Evolutionary conservation across 495 filamentous ascomycete genomes (phyloP).

Genomic region (Articulospora tetracladia): DNA sequence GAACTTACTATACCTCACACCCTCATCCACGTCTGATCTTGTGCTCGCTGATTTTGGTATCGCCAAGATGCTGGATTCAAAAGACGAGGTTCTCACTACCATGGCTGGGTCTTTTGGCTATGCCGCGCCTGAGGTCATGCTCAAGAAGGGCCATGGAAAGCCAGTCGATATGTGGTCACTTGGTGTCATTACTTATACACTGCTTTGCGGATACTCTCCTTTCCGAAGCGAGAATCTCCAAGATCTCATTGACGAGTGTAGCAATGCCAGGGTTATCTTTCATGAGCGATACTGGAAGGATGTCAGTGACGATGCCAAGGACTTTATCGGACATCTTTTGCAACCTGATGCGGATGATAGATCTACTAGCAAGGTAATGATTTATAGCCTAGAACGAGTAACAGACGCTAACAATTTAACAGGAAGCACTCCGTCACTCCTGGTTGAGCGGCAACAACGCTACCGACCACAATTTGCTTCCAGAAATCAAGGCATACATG

Average conservation of each 20-base stretch:
- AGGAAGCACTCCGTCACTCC: slow-evolving; percentile 76
- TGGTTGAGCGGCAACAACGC: slow-evolving; percentile 93
- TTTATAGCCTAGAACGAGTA: not conserved
- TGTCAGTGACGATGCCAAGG: slow-evolving; percentile 92
- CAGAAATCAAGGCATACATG: slow-evolving; percentile 93
- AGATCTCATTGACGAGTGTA: slow-evolving; percentile 95
- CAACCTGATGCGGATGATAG: slow-evolving; percentile 75
- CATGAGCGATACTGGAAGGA: slow-evolving; percentile 99
- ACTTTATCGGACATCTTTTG: slow-evolving; percentile 82
- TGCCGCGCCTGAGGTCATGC: slow-evolving; percentile 96
- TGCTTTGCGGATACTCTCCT: slow-evolving; percentile 98
- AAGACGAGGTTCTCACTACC: slow-evolving; percentile 88
- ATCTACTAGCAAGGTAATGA: slow-evolving; percentile 67
- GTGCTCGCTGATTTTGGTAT: slow-evolving; percentile 98
- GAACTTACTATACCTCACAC: slow-evolving; percentile 91
- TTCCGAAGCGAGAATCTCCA: slow-evolving; percentile 92
- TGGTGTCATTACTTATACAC: slow-evolving; percentile 97
- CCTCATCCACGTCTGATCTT: slow-evolving; percentile 69
- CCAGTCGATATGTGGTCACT: slow-evolving; percentile 99
- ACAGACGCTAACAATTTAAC: not conserved
- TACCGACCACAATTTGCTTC: slow-evolving; percentile 92
- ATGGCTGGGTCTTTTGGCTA: slow-evolving; percentile 99
- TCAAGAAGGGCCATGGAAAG: slow-evolving; percentile 95
- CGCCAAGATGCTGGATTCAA: slow-evolving; percentile 92
- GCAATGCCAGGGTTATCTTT: slow-evolving; percentile 84